Evolutionary conservation across 2,329 filamentous ascomycete species (phyloP).

Genomic region (Fusarium domesticum): DNA sequence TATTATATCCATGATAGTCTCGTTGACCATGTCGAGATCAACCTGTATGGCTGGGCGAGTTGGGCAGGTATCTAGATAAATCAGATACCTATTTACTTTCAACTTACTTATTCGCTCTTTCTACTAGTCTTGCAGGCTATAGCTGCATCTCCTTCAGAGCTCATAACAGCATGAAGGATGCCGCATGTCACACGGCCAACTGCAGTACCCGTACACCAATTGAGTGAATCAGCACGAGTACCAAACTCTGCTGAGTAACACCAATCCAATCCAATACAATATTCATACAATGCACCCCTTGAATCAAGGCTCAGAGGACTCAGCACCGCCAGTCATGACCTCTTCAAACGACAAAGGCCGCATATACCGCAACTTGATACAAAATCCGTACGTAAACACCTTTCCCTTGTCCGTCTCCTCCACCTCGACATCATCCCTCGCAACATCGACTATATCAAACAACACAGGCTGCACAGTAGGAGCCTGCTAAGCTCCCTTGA

Average conservation of each 20-base stretch:
- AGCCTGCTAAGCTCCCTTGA: not conserved
- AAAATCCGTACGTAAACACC: not conserved
- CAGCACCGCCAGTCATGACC: not conserved
- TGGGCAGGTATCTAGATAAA: too few relatives aligned
- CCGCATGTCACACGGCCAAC: too few relatives aligned
- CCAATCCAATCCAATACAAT: not conserved
- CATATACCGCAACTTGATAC: not conserved
- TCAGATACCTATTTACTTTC: too few relatives aligned
- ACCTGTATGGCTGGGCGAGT: too few relatives aligned
- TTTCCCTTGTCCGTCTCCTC: not conserved
- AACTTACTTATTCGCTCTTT: too few relatives aligned
- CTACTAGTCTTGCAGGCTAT: too few relatives aligned
- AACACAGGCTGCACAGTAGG: not conserved
- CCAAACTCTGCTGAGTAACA: not conserved
- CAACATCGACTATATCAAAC: not conserved
- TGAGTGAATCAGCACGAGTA: too few relatives aligned
- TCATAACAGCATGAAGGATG: too few relatives aligned
- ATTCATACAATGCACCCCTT: not conserved
- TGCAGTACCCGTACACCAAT: too few relatives aligned
- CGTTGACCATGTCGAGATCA: not conserved
- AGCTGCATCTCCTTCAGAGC: too few relatives aligned
- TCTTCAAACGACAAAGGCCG: not conserved
- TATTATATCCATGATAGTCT: slow-evolving; percentile 10
- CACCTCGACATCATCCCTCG: not conserved
- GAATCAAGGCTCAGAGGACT: not conserved